These are phyloP conservation scores for Claviceps maximensis DNA, from an alignment of 2,329 filamentous ascomycete genomes.

Conservation along the genomic window DNA sequence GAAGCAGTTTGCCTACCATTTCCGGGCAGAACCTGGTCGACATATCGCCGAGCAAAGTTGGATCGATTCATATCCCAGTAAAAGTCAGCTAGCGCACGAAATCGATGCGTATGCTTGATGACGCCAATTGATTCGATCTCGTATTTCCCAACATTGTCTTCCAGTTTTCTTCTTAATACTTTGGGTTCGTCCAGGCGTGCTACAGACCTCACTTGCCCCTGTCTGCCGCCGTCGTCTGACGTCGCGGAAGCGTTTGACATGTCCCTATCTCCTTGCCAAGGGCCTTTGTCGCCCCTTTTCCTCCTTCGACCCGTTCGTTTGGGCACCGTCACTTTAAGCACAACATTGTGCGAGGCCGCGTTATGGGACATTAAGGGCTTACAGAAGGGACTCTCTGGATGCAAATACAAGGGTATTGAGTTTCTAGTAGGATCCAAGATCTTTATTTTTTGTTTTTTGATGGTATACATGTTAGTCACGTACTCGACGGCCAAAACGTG, in stretches of 20 bases:
- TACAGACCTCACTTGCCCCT: constrained; percentile 25
- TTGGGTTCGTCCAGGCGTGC: constrained; percentile 39
- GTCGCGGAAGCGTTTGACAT: constrained; percentile 12
- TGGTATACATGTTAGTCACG: background rate
- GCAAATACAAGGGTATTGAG: constrained; percentile 57
- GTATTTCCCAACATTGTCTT: constrained; percentile 58
- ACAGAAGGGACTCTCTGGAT: constrained; percentile 66
- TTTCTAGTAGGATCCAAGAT: constrained; percentile 34
- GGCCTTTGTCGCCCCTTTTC: constrained; percentile 60
- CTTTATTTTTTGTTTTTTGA: constrained; percentile 15
- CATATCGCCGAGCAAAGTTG: constrained; percentile 57
- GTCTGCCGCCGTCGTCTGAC: constrained; percentile 6
- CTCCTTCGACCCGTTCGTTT: constrained; percentile 76
- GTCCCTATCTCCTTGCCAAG: constrained; percentile 39
- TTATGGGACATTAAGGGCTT: constrained; percentile 68
- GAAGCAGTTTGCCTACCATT: constrained; percentile 39
- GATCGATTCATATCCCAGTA: constrained; percentile 61
- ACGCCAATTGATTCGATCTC: constrained; percentile 56
- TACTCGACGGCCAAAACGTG: background rate
- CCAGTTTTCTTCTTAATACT: constrained; percentile 47
- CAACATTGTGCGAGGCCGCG: constrained; percentile 64
- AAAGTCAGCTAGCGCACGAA: constrained; percentile 77
- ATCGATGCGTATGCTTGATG: constrained; percentile 73
- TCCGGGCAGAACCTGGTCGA: constrained; percentile 56
- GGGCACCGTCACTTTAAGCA: constrained; percentile 77